Percentiles rank a stretch among this genome's conserved stretches.
Evolutionary conservation across 176 grass and related monocot genomes (phyloP).

Genomic region (Thalia dealbata): DNA sequence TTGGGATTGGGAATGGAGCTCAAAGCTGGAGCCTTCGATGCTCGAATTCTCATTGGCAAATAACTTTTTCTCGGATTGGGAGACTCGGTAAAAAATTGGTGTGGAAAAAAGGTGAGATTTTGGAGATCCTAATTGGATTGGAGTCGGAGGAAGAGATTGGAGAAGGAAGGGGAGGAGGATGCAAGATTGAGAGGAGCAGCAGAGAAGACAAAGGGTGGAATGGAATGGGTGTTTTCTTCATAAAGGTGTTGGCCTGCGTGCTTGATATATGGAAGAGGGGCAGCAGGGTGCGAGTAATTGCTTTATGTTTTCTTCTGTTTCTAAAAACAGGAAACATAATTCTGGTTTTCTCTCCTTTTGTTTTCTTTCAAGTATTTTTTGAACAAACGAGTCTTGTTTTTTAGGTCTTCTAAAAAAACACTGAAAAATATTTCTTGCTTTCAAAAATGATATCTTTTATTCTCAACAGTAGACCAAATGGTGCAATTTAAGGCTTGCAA

Average conservation of each 20-base stretch:
- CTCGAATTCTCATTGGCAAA: conserved; percentile 18
- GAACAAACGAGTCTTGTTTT: too few species aligned
- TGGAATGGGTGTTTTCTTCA: conserved; percentile 1
- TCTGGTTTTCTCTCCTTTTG: background rate
- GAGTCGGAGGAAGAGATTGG: background rate
- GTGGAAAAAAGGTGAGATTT: background rate
- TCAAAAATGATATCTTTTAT: too few species aligned
- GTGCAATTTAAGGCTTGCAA: background rate
- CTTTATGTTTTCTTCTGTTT: background rate
- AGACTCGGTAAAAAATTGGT: conserved; percentile 1
- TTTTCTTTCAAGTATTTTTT: too few species aligned
- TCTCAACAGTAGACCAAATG: background rate
- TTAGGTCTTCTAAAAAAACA: too few species aligned
- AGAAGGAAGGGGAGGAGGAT: background rate
- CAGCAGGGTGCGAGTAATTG: background rate
- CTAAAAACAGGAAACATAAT: background rate
- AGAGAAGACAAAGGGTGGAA: conserved; percentile 3
- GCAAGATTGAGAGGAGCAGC: background rate
- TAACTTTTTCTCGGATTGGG: conserved; percentile 3
- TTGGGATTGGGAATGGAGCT: background rate
- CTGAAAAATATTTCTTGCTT: background rate
- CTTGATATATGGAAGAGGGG: background rate
- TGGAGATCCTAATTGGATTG: background rate
- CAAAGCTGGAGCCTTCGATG: conserved; percentile 15
- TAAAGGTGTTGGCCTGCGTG: background rate